Base-by-base conservation (phyloP, 1,284 basidiomycete genomes). In the Cutaneotrichosporon arboriforme region DNA sequence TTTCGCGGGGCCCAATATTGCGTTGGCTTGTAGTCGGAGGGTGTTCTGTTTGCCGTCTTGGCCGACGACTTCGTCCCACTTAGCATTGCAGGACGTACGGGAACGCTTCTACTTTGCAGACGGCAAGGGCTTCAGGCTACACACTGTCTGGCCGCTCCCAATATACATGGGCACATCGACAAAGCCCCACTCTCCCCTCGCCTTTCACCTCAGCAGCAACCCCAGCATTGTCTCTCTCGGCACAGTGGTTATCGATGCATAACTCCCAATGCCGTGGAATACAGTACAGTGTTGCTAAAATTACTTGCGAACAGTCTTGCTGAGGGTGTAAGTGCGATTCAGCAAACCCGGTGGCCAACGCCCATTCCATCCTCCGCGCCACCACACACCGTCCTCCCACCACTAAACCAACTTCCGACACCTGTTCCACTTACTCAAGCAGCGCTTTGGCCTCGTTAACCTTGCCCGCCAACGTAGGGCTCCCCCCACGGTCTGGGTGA, bases 401-500 rank as follows among this genome's bases (percentile, higher is more conserved):
- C 33, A 45, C 20, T n/a, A 20, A 38, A 17, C 15, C 26, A 31
- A 7, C 26, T 7, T 31, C 26, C 26, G 7, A 31, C 26, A 31
- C 4, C 8, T 35, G 17, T 8, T 15, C 21, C 22, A 68, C 74
- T 70, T 61, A 74, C 49, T 91, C 88, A 26, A 91, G 73, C 53
- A 90, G 62, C 62, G 90, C 87, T 68, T 89, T 90, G 0, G 90
- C 91, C 68, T 96, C 91, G 74, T 94, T 96, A 54, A 94, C 90
- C 80, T 96, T 97, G 69, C 90, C 93, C n/a, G 94, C 94, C 37
- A 98, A 77, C 75, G 94, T 97, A 1, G 94, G 94, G 12, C 90
- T 88, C 31, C 94, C 94, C 39, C 93, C 93, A 59, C 93, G 81
- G 78, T 97, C 46, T 9, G 46, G 46, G 41, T 58, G 51, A 76